Conservation (phyloP, 1,284 basidiomycete genomes). For the Bjerkandera adusta region DNA sequence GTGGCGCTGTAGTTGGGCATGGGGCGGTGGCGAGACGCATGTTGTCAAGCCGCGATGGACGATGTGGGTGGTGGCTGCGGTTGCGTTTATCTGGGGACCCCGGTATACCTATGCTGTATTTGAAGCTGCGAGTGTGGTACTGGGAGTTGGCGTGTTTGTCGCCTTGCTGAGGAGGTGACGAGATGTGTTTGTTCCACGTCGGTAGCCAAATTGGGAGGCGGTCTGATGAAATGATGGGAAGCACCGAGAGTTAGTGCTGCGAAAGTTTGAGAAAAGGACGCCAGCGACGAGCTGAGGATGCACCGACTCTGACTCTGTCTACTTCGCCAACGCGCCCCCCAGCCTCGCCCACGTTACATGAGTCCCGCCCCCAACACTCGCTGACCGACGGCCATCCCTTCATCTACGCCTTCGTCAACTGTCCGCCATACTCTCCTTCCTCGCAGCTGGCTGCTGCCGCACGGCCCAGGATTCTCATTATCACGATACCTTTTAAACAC, state of each 20-base stretch:
- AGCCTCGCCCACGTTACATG: too few relatives aligned
- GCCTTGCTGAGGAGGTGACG: background rate
- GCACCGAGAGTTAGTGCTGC: background rate
- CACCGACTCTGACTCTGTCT: too few relatives aligned
- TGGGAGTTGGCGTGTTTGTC: slow-evolving; percentile 23
- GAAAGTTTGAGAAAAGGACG: too few relatives aligned
- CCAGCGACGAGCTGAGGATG: too few relatives aligned
- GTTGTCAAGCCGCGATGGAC: slow-evolving; percentile 43
- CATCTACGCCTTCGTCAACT: too few relatives aligned
- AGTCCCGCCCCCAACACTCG: too few relatives aligned
- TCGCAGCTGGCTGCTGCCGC: slow-evolving; percentile 14
- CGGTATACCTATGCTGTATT: slow-evolving; percentile 61
- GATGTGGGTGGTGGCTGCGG: slow-evolving; percentile 44
- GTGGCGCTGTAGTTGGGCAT: slow-evolving; percentile 17
- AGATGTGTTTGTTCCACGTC: background rate
- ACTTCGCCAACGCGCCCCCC: too few relatives aligned
- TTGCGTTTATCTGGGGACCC: slow-evolving; percentile 60
- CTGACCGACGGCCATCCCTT: too few relatives aligned
- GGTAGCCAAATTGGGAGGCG: background rate
- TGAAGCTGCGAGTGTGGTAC: slow-evolving; percentile 35
- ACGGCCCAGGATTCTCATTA: slow-evolving; percentile 1
- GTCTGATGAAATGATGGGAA: background rate
- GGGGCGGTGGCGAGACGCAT: slow-evolving; percentile 31
- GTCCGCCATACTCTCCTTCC: too few relatives aligned
- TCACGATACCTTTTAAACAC: slow-evolving; percentile 13